Conservation (phyloP, 345 rosid species). For the Salix exigua region DNA sequence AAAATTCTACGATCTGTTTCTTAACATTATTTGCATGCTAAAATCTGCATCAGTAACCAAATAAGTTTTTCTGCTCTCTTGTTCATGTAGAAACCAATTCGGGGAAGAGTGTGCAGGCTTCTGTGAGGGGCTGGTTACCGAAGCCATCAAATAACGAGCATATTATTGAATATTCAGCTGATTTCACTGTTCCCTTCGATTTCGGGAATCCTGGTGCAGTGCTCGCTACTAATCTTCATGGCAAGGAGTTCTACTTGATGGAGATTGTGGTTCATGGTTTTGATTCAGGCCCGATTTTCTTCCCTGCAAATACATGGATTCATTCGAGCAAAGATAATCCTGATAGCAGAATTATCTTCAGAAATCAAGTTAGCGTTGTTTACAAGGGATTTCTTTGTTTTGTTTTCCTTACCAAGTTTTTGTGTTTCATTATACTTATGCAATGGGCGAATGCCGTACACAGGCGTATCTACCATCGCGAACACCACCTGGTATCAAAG, state of each 20-base stretch:
- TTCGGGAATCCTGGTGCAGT: conserved; percentile 84
- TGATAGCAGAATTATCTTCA: conserved; percentile 72
- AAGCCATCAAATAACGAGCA: conserved; percentile 43
- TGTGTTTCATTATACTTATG: not conserved
- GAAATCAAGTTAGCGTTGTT: conserved; percentile 54
- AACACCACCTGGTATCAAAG: conserved; percentile 73
- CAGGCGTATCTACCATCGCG: conserved; percentile 69
- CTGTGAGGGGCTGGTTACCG: conserved; percentile 65
- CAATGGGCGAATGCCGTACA: not conserved
- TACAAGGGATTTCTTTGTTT: not conserved
- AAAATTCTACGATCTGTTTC: not conserved
- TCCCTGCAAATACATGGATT: conserved; percentile 83
- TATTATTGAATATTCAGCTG: conserved; percentile 60
- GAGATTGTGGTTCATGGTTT: conserved; percentile 68
- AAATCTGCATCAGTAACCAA: not conserved
- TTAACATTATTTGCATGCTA: not conserved
- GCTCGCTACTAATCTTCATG: conserved; percentile 63
- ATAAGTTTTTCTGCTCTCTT: conserved; percentile 1
- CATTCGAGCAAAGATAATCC: conserved; percentile 66
- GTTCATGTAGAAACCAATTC: conserved; percentile 53
- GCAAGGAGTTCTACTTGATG: conserved; percentile 64
- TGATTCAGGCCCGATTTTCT: conserved; percentile 53
- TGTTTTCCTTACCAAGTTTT: not conserved
- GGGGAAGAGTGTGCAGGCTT: conserved; percentile 54
- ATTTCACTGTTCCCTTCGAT: conserved; percentile 54